Conservation (phyloP, 768 basidiomycete species). For the Suillus clintonianus region DNA sequence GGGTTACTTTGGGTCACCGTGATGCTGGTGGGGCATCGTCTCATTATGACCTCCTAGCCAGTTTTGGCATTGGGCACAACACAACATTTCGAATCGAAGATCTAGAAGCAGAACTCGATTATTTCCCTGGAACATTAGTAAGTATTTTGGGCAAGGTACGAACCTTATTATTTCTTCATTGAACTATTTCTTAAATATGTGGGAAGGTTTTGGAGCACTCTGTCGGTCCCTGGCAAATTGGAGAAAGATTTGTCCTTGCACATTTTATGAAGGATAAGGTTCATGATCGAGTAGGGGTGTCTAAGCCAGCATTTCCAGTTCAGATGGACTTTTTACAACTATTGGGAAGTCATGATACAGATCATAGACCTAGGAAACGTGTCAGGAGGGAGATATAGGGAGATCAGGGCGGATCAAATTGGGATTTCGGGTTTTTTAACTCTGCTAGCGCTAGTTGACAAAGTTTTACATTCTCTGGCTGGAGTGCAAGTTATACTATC, state of each 20-base stretch:
- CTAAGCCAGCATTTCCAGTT: neutral
- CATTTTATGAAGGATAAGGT: slow-evolving; percentile 3
- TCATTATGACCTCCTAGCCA: slow-evolving; percentile 9
- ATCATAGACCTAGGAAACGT: neutral
- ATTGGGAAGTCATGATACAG: neutral
- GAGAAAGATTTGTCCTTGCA: neutral
- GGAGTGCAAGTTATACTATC: neutral
- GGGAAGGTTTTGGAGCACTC: neutral
- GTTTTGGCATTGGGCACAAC: slow-evolving; percentile 1
- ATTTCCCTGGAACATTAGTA: neutral
- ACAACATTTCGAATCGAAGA: neutral
- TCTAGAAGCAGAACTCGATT: neutral
- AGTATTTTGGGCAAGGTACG: neutral
- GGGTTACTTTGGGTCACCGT: neutral
- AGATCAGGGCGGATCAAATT: neutral
- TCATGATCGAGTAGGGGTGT: neutral
- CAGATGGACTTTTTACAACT: neutral
- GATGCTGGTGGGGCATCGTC: neutral
- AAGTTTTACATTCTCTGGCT: too few species aligned
- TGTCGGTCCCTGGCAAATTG: neutral
- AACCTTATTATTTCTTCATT: neutral
- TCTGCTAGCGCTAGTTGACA: too few species aligned
- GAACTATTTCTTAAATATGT: neutral
- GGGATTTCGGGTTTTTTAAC: neutral
- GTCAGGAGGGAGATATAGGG: neutral